Conservation (phyloP, 352 stramenopile species). For the Globisporangium acanthophoron region DNA sequence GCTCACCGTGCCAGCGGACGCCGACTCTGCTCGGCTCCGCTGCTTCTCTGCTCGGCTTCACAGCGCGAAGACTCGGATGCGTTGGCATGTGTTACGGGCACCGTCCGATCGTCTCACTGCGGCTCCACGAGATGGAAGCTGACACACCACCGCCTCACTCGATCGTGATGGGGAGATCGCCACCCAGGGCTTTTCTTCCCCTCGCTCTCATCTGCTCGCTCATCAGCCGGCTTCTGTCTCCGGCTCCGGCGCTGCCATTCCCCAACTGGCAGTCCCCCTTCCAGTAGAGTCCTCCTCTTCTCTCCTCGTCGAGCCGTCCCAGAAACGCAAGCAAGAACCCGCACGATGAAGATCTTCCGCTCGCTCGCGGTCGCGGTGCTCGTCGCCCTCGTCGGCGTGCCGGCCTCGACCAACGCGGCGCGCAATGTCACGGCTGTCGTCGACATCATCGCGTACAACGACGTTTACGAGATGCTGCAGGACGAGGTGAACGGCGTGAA, state of each 20-base stretch:
- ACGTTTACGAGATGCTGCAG: constrained; percentile 77
- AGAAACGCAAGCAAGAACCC: background rate
- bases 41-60: background rate
- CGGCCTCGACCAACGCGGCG: constrained; percentile 1
- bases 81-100: background rate
- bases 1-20: background rate
- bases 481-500: constrained; percentile 58
- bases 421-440: constrained; percentile 42
- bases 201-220: background rate
- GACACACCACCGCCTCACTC: background rate
- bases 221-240: background rate
- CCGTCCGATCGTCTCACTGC: background rate
- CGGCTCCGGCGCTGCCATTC: constrained; percentile 10
- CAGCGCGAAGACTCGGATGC: background rate
- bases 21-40: background rate
- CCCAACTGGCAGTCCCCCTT: constrained; percentile 14
- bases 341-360: constrained; percentile 26
- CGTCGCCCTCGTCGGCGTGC: constrained; percentile 13
- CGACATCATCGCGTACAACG: constrained; percentile 73
- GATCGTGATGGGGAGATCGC: background rate
- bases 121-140: background rate
- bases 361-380: constrained; percentile 20
- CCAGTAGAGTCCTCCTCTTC: background rate
- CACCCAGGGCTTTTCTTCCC: background rate
- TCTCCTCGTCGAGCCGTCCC: background rate